A percentile compares a stretch with the other conserved stretches of the same genome.
phyloP scores from a whole-genome alignment of 768 basidiomycete species.

The Daedaleopsis nitida region DNA sequence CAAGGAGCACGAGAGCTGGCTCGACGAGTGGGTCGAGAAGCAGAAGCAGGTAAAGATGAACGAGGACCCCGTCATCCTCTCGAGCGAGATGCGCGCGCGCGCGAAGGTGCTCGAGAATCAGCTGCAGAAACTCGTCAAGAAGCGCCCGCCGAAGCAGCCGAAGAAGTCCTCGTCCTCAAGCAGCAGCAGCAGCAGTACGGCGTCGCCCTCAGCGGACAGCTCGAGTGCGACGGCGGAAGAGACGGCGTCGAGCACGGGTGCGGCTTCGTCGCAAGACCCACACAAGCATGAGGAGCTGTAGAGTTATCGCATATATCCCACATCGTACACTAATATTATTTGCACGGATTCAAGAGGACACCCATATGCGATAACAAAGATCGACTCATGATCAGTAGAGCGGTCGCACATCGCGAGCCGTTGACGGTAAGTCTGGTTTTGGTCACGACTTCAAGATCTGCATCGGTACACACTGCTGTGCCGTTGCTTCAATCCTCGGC shows the following conservation, averaged over 20 bases:
- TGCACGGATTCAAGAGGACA: background rate
- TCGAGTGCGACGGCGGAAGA: conserved; percentile 17
- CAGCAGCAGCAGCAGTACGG: conserved; percentile 11
- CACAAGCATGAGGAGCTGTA: conserved; percentile 28
- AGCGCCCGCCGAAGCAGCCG: conserved; percentile 61
- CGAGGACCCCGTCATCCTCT: conserved; percentile 85
- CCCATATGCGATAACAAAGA: no score
- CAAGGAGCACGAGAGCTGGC: conserved; percentile 82
- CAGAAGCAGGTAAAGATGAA: conserved; percentile 75
- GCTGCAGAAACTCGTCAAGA: conserved; percentile 65
- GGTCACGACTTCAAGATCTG: no score
- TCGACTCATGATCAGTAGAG: no score
- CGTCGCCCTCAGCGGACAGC: conserved; percentile 24
- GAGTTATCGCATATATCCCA: conserved; percentile 1
- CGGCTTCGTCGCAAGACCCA: conserved; percentile 10
- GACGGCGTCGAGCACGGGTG: conserved; percentile 15
- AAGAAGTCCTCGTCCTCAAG: conserved; percentile 45
- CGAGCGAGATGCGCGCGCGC: conserved; percentile 81
- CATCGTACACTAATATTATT: conserved; percentile 19
- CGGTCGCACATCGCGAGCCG: no score
- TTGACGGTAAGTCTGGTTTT: no score
- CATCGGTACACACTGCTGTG: no score
- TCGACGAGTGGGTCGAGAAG: conserved; percentile 77
- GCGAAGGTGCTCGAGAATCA: conserved; percentile 80
- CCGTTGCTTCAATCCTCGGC: no score